Evolutionary conservation across 2,329 filamentous ascomycete genomes (phyloP), one percentile per base, ranked within the genome.

Genomic region (Arthrobotrys iridis): DNA sequence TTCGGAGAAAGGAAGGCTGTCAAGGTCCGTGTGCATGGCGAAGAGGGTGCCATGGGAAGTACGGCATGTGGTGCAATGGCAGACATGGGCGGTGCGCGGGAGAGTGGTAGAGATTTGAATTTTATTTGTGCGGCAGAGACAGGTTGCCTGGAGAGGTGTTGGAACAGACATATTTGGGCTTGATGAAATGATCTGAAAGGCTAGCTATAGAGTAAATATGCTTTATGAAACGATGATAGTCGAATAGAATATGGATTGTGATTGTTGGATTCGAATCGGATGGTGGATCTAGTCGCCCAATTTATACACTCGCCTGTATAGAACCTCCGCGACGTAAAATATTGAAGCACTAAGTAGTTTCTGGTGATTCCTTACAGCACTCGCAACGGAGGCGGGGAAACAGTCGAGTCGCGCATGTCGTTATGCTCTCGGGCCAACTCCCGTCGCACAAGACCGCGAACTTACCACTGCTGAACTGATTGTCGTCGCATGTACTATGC

Each of bases 51-150:
- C 68, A 30, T 73, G 59, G 37, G 52, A 55, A 15, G 60, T 73
- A 28, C 68, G 68, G 41, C 68, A 73, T 10, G 68, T 59, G 40
- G 68, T 73, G 18, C 68, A 73, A 22, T 73, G 68, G 50, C 68
- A 73, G 41, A 59, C 43, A 28, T 66, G 68, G 10, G 62, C 59
- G 18, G 68, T 55, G 33, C 30, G 35, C 0, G 68, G 68, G 22
- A 73, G 59, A 18, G 30, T 18, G 11, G 52, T 66, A 18, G 50
- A 33, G 18, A 73, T 40, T n/a, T 33, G 50, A 4, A 73, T 66
- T 2, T n/a, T 43, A 15, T 45, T 66, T 28, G 40, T 26, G 68
- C 68, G 46, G 68, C 68, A 73, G n/a, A 65, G 60, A 22, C 68
- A 73, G 41, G 46, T 55, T 46, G 68, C 59, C 13, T 57, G 20